A percentile compares a stretch with the other conserved stretches of the same genome.
These are phyloP conservation scores for Fusarium pseudocircinatum DNA, from an alignment of 2,329 filamentous ascomycete species.

Conservation along the genomic window DNA sequence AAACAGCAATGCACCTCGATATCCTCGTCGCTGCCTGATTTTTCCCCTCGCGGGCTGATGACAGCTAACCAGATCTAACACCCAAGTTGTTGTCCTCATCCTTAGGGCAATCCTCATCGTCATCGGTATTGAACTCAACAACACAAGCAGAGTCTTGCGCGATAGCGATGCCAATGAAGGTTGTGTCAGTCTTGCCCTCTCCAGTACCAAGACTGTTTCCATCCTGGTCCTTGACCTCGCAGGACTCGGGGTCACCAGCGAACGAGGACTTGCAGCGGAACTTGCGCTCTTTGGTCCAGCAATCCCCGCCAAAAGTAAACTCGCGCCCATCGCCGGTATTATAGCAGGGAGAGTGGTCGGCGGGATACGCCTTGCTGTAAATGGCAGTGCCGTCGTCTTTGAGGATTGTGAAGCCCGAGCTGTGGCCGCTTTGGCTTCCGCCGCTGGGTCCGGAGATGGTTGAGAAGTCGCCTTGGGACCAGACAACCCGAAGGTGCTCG, in stretches of 20 bases:
- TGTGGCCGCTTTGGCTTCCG: background rate
- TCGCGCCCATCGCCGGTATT: background rate
- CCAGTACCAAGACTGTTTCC: constrained; percentile 2
- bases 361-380: background rate
- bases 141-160: constrained; percentile 3
- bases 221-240: constrained; percentile 9
- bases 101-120: background rate
- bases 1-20: background rate
- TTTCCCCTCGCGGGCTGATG: accelerated
- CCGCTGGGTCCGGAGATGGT: constrained; percentile 4
- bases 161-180: constrained; percentile 14
- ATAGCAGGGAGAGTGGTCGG: constrained; percentile 3
- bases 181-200: constrained; percentile 7
- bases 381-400: constrained; percentile 12
- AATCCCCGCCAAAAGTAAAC: background rate
- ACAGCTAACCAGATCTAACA: background rate
- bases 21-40: background rate
- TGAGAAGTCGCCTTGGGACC: constrained; percentile 5
- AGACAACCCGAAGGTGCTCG: constrained; percentile 12
- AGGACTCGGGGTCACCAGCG: background rate
- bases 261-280: background rate
- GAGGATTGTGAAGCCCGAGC: constrained; percentile 7
- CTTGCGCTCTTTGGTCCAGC: constrained; percentile 8
- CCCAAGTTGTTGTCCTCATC: constrained; percentile 1
- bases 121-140: constrained; percentile 17